Percentiles rank a stretch among this genome's conserved stretches.
Evolutionary conservation across 2,329 filamentous ascomycete species (phyloP).

Genomic region (Cytospora piceicola): DNA sequence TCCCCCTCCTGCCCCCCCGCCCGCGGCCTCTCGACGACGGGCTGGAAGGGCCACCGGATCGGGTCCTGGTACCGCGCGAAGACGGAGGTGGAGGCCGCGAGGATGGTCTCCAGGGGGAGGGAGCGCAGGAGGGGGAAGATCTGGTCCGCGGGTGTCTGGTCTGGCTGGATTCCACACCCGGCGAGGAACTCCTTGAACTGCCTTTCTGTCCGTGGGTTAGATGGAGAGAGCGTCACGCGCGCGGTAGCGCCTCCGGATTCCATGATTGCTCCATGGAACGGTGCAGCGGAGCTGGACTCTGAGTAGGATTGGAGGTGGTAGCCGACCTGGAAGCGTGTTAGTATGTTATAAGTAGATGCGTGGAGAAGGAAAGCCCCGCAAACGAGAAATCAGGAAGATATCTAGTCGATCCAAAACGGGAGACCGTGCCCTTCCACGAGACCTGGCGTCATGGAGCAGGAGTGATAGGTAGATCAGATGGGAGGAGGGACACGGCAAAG

Average conservation of each 20-base stretch:
- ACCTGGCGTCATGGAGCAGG: not conserved
- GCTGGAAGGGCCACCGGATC: slow-evolving; percentile 69
- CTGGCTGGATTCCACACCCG: slow-evolving; percentile 50
- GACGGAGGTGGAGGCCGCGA: slow-evolving; percentile 47
- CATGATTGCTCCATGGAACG: slow-evolving; percentile 57
- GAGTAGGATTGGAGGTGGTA: slow-evolving; percentile 65
- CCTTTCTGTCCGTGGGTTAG: slow-evolving; percentile 59
- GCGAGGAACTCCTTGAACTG: slow-evolving; percentile 60
- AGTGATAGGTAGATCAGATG: slow-evolving; percentile 19
- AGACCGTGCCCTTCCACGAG: not conserved
- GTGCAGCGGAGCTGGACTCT: slow-evolving; percentile 44
- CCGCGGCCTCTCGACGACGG: slow-evolving; percentile 58
- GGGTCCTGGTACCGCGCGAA: slow-evolving; percentile 48
- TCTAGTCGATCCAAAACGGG: not conserved
- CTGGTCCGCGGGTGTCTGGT: slow-evolving; percentile 49
- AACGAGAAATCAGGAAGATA: not conserved
- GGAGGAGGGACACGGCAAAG: slow-evolving; percentile 13
- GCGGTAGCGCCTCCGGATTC: slow-evolving; percentile 62
- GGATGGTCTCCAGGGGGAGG: slow-evolving; percentile 45
- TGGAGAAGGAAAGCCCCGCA: not conserved
- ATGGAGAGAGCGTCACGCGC: slow-evolving; percentile 54
- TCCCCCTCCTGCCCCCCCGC: not conserved
- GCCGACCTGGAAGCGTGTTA: slow-evolving; percentile 54
- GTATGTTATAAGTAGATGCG: not conserved
- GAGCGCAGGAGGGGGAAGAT: slow-evolving; percentile 57